Evolutionary conservation across 2,329 filamentous ascomycete genomes (phyloP).

Genomic region (Sporothrix dimorphospora): DNA sequence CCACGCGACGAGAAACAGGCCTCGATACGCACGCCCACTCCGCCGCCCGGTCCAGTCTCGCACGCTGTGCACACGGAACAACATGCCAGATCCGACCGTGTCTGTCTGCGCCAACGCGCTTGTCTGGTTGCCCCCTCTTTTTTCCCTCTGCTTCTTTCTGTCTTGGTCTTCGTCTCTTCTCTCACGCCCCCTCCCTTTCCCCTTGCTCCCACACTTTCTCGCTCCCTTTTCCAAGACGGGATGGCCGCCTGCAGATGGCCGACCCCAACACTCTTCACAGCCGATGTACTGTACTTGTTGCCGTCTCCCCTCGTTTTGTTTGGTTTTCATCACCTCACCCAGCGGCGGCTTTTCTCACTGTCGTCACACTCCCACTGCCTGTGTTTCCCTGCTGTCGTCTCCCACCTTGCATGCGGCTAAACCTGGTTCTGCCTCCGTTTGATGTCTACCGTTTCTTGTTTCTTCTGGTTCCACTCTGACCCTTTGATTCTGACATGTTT

Average conservation of each 20-base stretch:
- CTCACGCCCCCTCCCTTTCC: slow-evolving; percentile 31
- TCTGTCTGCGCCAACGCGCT: slow-evolving; percentile 47
- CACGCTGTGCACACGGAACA: slow-evolving; percentile 25
- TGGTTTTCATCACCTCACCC: neutral
- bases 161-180: neutral
- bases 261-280: neutral
- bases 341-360: slow-evolving; percentile 1
- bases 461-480: neutral
- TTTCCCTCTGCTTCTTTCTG: slow-evolving; percentile 22
- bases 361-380: neutral
- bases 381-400: slow-evolving; percentile 4
- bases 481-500: neutral
- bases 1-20: neutral
- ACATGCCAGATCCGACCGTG: slow-evolving; percentile 39
- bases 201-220: slow-evolving; percentile 25
- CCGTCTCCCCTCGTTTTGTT: slow-evolving; percentile 16
- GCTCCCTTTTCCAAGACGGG: slow-evolving; percentile 32
- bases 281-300: slow-evolving; percentile 32
- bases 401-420: slow-evolving; percentile 29
- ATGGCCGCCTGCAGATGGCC: slow-evolving; percentile 23
- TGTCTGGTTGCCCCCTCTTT: slow-evolving; percentile 38
- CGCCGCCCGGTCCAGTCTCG: neutral
- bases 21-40: slow-evolving; percentile 7
- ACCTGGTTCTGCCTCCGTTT: slow-evolving; percentile 31
- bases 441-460: slow-evolving; percentile 13